Conservation (phyloP, 257 asterid genomes). For the Dorcoceras hygrometricum region DNA sequence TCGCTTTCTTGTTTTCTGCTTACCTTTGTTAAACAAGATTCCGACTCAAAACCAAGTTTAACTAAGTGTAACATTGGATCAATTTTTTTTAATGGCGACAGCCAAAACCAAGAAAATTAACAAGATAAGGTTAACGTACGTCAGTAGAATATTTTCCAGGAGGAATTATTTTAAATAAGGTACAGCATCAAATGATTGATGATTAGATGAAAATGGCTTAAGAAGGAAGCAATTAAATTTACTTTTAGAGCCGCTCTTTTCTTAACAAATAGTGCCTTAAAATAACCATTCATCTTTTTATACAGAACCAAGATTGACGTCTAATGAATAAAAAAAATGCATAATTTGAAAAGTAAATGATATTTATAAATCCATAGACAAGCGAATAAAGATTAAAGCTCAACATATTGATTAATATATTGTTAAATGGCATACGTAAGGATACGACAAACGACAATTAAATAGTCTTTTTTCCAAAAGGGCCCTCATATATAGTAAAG, state of each 20-base stretch:
- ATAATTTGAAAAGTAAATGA: no score
- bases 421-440: not conserved
- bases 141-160: slow-evolving; percentile 31
- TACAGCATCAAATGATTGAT: slow-evolving; percentile 33
- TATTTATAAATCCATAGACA: not conserved
- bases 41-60: not conserved
- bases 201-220: slow-evolving; percentile 77
- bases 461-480: no score
- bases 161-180: slow-evolving; percentile 37
- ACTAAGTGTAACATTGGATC: not conserved
- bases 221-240: slow-evolving; percentile 57
- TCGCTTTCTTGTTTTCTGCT: slow-evolving; percentile 4
- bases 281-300: no score
- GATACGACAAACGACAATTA: not conserved
- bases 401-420: not conserved
- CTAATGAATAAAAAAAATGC: not conserved
- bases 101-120: slow-evolving; percentile 25
- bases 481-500: not conserved
- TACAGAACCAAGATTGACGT: not conserved
- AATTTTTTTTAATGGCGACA: slow-evolving; percentile 2
- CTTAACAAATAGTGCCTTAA: not conserved
- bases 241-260: slow-evolving; percentile 15
- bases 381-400: not conserved
- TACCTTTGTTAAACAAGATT: not conserved
- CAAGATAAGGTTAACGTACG: slow-evolving; percentile 38